Evolutionary conservation across 768 basidiomycete genomes (phyloP), one percentile per base, ranked within the genome.

Genomic region (Psilocybe cubensis): DNA sequence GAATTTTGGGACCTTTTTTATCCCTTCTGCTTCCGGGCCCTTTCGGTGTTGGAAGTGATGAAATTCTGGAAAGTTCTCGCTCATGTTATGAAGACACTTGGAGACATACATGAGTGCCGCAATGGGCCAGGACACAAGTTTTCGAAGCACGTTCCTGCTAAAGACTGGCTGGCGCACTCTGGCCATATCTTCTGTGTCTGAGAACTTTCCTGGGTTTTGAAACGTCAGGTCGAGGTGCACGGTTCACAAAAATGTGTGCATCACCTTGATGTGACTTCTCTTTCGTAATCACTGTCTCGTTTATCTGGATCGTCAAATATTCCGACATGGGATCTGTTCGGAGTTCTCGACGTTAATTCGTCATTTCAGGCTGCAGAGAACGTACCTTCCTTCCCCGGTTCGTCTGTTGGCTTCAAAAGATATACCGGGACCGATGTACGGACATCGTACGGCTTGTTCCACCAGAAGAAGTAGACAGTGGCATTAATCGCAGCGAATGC

Each of bases 361-460:
- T n/a, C n/a, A 17, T 17, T 12, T 14, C 1, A 11, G 35, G 10
- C 5, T n/a, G n/a, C 35, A 14, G n/a, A 38, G 35, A 6, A 38
- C 35, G 14, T 14, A 38, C 35, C 35, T 38, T 11, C 8, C 35
- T 38, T 38, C 11, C 2, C n/a, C 35, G 14, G 35, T 18, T 14
- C n/a, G n/a, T 38, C 35, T 17, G 35, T 38, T 38, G 35, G 35
- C 14, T 53, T 45, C 35, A 27, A 21, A 9, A 59, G 21, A n/a
- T 52, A 46, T 6, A 63, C 61, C 1, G 61, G 61, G 8, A 63
- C 50, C 4, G 52, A 45, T 2, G 52, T 57, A 8, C 60, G 58
- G 1, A 75, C 68, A 49, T 72, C 68, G 12, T 70, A 62, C 0
- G 76, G 77, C 58, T 78, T 78, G 31, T 69, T 56, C 75, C 71